Evolutionary conservation across 2,329 filamentous ascomycete species (phyloP), one percentile per base, ranked within the genome.

Genomic region (Leptographium flavum): DNA sequence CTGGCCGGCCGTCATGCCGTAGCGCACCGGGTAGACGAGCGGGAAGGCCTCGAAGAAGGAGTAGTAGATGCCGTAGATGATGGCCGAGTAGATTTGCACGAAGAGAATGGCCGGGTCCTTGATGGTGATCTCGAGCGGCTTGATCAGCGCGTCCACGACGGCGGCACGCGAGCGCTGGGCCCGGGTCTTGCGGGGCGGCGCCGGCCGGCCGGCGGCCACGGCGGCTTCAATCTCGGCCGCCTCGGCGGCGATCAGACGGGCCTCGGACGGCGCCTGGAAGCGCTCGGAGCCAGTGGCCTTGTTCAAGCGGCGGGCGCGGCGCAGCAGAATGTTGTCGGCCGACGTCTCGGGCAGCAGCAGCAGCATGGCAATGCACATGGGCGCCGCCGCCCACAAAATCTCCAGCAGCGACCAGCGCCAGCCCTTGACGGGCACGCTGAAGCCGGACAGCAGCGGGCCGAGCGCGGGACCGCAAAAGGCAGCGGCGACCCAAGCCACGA

Each of bases 401-500:
- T 62, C 44, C 43, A 59, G 60, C 47, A 61, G 56, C 7, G 56
- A 55, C 58, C 60, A 63, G 42, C 58, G 55, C 60, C 60, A 63
- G 17, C 58, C 59, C 27, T 53, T 52, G n/a, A 49, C 54, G 28
- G 55, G 49, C 5, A 55, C 50, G 13, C 62, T 45, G 47, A 58
- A 63, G 33, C 61, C 60, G 9, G 59, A 58, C 27, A 55, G 52
- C 23, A 61, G 64, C 0, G 83, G 81, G 0, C 81, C 79, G 55
- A 60, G 60, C 3, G 61, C 60, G 2, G 70, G 83, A 17, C 82
- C 87, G 21, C 36, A 47, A 37, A 45, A 52, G 31, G 37, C 41
- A 13, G 47, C 49, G 1, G 45, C 28, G 55, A 94, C 93, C 60
- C 94, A 74, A 0, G 87, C 87, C 0, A 85, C 87, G 41, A 94